A percentile compares a stretch with the other conserved stretches of the same genome.
These are phyloP conservation scores for Xylaria cubensis DNA, from an alignment of 495 filamentous ascomycete genomes.

Conservation along the genomic window DNA sequence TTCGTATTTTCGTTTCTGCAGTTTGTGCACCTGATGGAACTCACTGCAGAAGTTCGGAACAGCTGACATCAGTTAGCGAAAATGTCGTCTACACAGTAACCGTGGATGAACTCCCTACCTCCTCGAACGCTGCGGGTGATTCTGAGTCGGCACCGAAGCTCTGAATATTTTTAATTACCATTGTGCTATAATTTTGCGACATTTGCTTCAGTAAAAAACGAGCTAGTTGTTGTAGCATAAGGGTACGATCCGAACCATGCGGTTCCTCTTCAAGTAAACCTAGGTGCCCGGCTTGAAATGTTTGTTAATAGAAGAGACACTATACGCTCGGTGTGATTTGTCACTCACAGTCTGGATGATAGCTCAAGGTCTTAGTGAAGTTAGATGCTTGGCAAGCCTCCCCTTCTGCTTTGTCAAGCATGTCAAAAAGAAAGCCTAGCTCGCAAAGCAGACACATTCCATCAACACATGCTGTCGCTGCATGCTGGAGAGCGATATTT, in stretches of 20 bases:
- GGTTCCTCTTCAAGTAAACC: constrained; percentile 85
- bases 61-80: constrained; percentile 31
- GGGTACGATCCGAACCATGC: constrained; percentile 65
- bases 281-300: constrained; percentile 62
- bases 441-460: constrained; percentile 92
- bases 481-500: constrained; percentile 89
- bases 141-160: constrained; percentile 24
- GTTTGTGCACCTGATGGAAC: constrained; percentile 76
- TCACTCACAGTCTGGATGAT: constrained; percentile 67
- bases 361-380: constrained; percentile 85
- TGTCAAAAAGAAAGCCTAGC: constrained; percentile 94
- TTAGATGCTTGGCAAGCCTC: constrained; percentile 98
- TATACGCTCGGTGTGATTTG: neutral
- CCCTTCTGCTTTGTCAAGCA: constrained; percentile 94
- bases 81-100: neutral
- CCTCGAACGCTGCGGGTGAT: constrained; percentile 34
- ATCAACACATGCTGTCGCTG: constrained; percentile 78
- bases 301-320: constrained; percentile 29
- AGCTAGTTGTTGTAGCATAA: constrained; percentile 78
- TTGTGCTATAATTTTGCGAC: constrained; percentile 69
- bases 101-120: constrained; percentile 29
- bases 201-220: constrained; percentile 79
- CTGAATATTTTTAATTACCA: constrained; percentile 56
- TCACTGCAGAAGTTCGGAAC: constrained; percentile 50
- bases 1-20: constrained; percentile 80